These are phyloP conservation scores for Xylaria bambusicola DNA, from an alignment of 495 filamentous ascomycete species.

Conservation along the genomic window DNA sequence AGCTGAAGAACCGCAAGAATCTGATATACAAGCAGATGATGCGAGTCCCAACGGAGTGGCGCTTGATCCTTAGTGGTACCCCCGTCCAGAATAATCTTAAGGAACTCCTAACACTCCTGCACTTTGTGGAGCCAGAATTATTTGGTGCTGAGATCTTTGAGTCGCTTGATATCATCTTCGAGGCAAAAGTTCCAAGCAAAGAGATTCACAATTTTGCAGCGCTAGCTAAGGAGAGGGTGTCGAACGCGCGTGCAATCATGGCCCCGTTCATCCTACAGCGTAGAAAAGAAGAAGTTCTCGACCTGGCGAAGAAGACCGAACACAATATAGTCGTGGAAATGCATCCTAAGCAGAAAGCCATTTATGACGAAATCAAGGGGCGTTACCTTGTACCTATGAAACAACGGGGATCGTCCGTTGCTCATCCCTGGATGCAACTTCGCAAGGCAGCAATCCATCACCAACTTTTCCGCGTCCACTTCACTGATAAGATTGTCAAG, in stretches of 20 bases:
- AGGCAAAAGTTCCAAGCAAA: conserved; percentile 81
- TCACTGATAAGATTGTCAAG: conserved; percentile 67
- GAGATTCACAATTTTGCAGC: conserved; percentile 73
- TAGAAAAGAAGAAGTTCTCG: conserved; percentile 93
- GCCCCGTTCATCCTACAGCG: conserved; percentile 91
- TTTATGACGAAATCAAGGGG: conserved; percentile 62
- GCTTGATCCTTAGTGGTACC: conserved; percentile 87
- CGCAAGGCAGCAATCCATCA: conserved; percentile 93
- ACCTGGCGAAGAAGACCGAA: conserved; percentile 79
- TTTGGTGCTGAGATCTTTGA: conserved; percentile 71
- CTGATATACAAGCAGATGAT: conserved; percentile 79
- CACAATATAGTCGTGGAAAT: conserved; percentile 79
- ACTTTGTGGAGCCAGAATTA: conserved; percentile 84
- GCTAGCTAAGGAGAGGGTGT: conserved; percentile 80
- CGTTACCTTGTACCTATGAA: conserved; percentile 34
- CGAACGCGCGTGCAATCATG: conserved; percentile 85
- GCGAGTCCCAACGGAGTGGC: conserved; percentile 72
- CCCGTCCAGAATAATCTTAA: conserved; percentile 95
- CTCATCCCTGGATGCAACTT: conserved; percentile 88
- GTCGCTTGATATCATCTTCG: conserved; percentile 79
- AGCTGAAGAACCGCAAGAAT: conserved; percentile 82
- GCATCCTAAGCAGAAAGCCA: conserved; percentile 64
- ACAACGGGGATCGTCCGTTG: conserved; percentile 35
- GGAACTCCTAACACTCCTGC: conserved; percentile 83
- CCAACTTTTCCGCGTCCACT: conserved; percentile 78